Conservation (phyloP, 768 basidiomycete genomes). For the Psilocybe azurescens region DNA sequence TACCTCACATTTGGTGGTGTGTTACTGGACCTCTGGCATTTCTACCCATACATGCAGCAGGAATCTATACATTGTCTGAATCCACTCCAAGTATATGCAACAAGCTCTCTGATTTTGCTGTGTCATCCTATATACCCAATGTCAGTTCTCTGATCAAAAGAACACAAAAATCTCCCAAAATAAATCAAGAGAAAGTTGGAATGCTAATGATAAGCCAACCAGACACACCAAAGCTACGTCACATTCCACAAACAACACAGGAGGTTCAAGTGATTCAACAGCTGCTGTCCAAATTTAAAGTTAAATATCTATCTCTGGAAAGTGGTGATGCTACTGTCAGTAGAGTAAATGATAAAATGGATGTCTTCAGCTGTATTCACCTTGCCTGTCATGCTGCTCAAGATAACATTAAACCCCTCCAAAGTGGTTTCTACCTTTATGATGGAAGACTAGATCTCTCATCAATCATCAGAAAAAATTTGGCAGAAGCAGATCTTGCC, state of each 20-base stretch:
- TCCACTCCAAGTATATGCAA: not conserved
- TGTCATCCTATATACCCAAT: slow-evolving; percentile 22
- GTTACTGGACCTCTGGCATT: slow-evolving; percentile 19
- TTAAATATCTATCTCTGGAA: not conserved
- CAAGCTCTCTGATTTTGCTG: slow-evolving; percentile 13
- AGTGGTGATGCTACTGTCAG: not conserved
- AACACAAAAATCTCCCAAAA: not conserved
- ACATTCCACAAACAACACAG: not conserved
- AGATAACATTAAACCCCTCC: slow-evolving; percentile 3
- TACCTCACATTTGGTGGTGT: slow-evolving; percentile 21
- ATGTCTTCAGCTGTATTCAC: slow-evolving; percentile 1
- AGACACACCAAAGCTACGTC: slow-evolving; percentile 1
- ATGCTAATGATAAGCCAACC: slow-evolving; percentile 16
- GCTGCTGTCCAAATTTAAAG: not conserved
- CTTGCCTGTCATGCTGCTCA: slow-evolving; percentile 15
- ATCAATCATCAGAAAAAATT: not conserved
- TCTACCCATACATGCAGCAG: slow-evolving; percentile 19
- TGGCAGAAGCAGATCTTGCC: slow-evolving; percentile 5
- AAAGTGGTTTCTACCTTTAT: slow-evolving; percentile 7
- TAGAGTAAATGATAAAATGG: not conserved
- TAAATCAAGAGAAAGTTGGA: not conserved
- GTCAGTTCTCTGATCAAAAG: slow-evolving; percentile 5
- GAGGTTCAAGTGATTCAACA: not conserved
- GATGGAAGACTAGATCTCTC: slow-evolving; percentile 7
- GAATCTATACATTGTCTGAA: not conserved